Percentiles rank a stretch among this genome's conserved stretches.
Evolutionary conservation across 495 filamentous ascomycete genomes (phyloP).

Genomic region (Podospora pseudopauciseta): DNA sequence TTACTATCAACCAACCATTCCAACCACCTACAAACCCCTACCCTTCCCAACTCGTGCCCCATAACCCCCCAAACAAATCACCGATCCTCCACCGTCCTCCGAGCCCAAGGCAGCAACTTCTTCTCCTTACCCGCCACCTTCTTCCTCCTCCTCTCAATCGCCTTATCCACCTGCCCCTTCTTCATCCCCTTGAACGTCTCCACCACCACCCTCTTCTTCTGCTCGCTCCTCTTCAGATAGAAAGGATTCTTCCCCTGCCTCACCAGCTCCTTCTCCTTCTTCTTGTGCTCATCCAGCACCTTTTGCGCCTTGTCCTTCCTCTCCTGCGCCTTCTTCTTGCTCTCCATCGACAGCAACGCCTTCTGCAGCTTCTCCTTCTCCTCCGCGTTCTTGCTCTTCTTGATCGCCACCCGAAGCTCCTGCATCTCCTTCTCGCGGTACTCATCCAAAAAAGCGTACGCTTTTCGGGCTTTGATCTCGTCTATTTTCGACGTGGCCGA

Average conservation of each 20-base stretch:
- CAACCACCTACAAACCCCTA: too few relatives aligned
- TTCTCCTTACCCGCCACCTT: slow-evolving; percentile 77
- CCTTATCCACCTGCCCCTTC: slow-evolving; percentile 72
- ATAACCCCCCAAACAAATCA: not conserved
- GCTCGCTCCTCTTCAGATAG: slow-evolving; percentile 83
- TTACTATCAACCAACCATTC: too few relatives aligned
- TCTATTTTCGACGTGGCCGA: slow-evolving; percentile 46
- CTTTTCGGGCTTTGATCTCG: slow-evolving; percentile 54
- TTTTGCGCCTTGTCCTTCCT: slow-evolving; percentile 62
- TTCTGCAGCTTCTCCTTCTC: slow-evolving; percentile 64
- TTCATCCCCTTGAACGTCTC: slow-evolving; percentile 78
- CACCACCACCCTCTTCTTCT: slow-evolving; percentile 76
- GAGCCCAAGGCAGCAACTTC: slow-evolving; percentile 67
- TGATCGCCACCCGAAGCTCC: slow-evolving; percentile 61
- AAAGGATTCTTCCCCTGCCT: slow-evolving; percentile 88
- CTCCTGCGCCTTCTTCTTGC: slow-evolving; percentile 61
- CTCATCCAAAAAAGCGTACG: slow-evolving; percentile 81
- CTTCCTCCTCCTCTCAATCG: slow-evolving; percentile 78
- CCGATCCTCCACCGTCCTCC: slow-evolving; percentile 46
- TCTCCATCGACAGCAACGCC: slow-evolving; percentile 64
- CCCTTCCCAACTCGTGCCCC: not conserved
- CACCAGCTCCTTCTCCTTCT: slow-evolving; percentile 77
- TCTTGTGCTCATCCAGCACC: slow-evolving; percentile 67
- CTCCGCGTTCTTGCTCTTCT: slow-evolving; percentile 59
- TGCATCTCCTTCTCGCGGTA: slow-evolving; percentile 78